Base-by-base conservation (phyloP, 495 filamentous ascomycete genomes). In the Penicillium coprophilum region DNA sequence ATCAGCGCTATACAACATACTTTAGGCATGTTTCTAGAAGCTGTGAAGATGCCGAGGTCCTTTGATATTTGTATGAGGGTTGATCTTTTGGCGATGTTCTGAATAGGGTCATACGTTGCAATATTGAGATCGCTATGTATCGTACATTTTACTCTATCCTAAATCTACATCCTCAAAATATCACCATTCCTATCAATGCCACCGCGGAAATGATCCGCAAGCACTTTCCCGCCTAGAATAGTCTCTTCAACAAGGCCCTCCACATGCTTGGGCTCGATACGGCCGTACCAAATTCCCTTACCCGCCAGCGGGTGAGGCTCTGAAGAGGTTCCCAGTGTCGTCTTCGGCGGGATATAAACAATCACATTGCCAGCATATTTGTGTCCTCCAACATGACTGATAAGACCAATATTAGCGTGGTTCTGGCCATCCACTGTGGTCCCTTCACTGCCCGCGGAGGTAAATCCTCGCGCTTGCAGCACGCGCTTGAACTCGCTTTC, bases 331-430 rank as follows among this genome's bases (percentile, higher is more conserved):
- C 60, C 56, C 31, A 67, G 46, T 48, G 49, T 69, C 68, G 76
- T 74, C 52, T 59, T 57, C 4, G 85, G 86, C 4, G 93, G 93
- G 4, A 96, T 73, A 68, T 96, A 97, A 1, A 97, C 72, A 46
- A 97, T 91, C 13, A 96, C 85, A 74, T 97, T 97, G 4, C 93
- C 93, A 0, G 93, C 93, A 64, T 87, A 96, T 59, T 94, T 94
- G 62, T 97, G 93, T 1, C 93, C 93, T 1, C 91, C 90, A 51
- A 97, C 83, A 74, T 97, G 93, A 67, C 88, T 93, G 55, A 93
- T 91, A 45, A 88, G 68, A 1, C 84, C 90, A 6, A 96, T 81
- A 58, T 84, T 78, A 4, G 81, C 82, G 45, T 75, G 72, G 0
- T 53, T 53, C 3, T 70, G 72, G 17, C 48, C 59, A 48, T 76